These are phyloP conservation scores for Yamadazyma songkhlaensis DNA, from an alignment of 1,139 yeast species.

Conservation along the genomic window DNA sequence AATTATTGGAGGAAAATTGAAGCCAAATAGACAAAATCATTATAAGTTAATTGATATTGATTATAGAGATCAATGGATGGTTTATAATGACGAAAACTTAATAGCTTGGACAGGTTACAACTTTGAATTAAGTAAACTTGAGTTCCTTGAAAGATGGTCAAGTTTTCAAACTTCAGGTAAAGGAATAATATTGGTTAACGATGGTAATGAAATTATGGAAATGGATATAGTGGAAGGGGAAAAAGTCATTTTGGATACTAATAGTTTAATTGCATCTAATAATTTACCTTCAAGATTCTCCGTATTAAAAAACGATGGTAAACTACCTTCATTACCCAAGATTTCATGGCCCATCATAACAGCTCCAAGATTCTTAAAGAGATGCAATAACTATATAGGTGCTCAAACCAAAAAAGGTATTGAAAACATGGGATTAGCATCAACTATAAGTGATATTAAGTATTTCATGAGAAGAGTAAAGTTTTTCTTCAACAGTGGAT, in stretches of 20 bases:
- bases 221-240: conserved; percentile 30
- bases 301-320: conserved; percentile 6
- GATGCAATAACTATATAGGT: not conserved
- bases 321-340: conserved; percentile 3
- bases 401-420: not conserved
- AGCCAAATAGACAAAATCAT: conserved; percentile 16
- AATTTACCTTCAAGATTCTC: conserved; percentile 4
- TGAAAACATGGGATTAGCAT: conserved; percentile 8
- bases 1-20: conserved; percentile 24
- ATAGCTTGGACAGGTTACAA: conserved; percentile 49
- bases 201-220: conserved; percentile 32
- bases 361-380: conserved; percentile 1
- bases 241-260: conserved; percentile 31
- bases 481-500: conserved; percentile 8
- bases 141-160: conserved; percentile 17
- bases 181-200: conserved; percentile 37
- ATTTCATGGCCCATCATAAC: not conserved
- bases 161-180: conserved; percentile 28
- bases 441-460: conserved; percentile 4
- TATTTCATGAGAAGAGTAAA: conserved; percentile 1
- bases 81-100: conserved; percentile 28
- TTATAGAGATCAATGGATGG: conserved; percentile 29
- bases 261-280: conserved; percentile 33
- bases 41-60: conserved; percentile 24
- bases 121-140: conserved; percentile 20